These are phyloP conservation scores for Corymbia maculata DNA, from an alignment of 345 rosid genomes.

Conservation along the genomic window DNA sequence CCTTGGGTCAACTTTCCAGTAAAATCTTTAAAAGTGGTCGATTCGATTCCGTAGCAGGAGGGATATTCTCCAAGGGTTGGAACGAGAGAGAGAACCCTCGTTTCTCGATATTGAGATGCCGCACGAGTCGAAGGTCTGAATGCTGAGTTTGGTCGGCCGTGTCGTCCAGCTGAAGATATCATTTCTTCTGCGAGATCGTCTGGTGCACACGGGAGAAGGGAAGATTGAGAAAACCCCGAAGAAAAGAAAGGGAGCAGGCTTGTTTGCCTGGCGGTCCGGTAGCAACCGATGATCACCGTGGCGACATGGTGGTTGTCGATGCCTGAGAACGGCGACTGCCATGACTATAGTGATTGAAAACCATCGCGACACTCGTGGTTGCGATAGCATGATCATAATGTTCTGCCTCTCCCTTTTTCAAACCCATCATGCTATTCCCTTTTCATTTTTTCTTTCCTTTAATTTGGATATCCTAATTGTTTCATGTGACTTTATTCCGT, in stretches of 20 bases:
- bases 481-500: background rate
- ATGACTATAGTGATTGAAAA: background rate
- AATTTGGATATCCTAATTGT: background rate
- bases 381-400: background rate
- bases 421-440: background rate
- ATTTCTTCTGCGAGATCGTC: background rate
- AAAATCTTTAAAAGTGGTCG: background rate
- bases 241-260: background rate
- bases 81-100: background rate
- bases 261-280: background rate
- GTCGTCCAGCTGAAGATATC: background rate
- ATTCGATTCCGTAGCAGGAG: background rate
- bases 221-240: background rate
- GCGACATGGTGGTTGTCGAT: background rate
- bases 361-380: background rate
- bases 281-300: background rate
- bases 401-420: background rate
- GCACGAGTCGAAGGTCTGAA: background rate
- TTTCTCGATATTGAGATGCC: background rate
- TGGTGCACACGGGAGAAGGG: background rate
- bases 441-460: background rate
- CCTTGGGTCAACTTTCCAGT: background rate
- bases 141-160: background rate
- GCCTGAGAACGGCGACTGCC: background rate
- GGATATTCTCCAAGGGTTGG: background rate